These are phyloP conservation scores for Casuarina equisetifolia DNA, from an alignment of 306 rosid genomes.

Conservation along the genomic window DNA sequence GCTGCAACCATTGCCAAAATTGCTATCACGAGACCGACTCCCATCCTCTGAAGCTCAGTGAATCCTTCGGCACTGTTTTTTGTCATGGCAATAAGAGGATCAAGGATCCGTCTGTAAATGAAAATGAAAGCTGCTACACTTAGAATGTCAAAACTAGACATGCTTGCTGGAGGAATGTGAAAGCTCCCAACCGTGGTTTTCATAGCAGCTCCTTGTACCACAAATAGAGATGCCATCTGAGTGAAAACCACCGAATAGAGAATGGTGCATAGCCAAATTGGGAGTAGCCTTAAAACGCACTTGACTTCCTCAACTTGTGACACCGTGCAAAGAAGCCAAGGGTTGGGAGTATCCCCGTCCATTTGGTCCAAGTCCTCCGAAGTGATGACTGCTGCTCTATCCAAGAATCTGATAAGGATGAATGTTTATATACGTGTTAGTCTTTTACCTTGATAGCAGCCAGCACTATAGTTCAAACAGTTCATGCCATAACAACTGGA, in stretches of 20 bases:
- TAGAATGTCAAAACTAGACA: conserved; percentile 81
- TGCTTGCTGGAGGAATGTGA: conserved; percentile 81
- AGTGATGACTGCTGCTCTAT: conserved; percentile 65
- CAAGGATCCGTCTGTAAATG: conserved; percentile 53
- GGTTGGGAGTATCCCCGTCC: conserved; percentile 34
- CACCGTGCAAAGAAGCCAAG: conserved; percentile 64
- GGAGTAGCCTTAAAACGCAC: conserved; percentile 71
- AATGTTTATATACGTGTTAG: neutral
- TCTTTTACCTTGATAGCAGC: neutral
- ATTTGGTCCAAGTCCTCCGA: conserved; percentile 31
- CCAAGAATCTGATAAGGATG: conserved; percentile 53
- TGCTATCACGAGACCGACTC: conserved; percentile 70
- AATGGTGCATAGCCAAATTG: conserved; percentile 82
- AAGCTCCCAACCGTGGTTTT: conserved; percentile 52
- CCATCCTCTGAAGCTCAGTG: conserved; percentile 78
- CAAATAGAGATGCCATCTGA: conserved; percentile 88
- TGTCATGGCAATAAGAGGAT: conserved; percentile 35
- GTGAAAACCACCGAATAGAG: conserved; percentile 76
- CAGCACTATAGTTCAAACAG: neutral
- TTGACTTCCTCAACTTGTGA: conserved; percentile 86
- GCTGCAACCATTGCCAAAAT: conserved; percentile 67
- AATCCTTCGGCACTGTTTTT: conserved; percentile 41
- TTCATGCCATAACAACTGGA: neutral
- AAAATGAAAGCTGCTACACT: conserved; percentile 70
- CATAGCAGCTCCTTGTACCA: conserved; percentile 85